These are phyloP conservation scores for Trametes maxima DNA, from an alignment of 768 basidiomycete genomes.

Conservation along the genomic window DNA sequence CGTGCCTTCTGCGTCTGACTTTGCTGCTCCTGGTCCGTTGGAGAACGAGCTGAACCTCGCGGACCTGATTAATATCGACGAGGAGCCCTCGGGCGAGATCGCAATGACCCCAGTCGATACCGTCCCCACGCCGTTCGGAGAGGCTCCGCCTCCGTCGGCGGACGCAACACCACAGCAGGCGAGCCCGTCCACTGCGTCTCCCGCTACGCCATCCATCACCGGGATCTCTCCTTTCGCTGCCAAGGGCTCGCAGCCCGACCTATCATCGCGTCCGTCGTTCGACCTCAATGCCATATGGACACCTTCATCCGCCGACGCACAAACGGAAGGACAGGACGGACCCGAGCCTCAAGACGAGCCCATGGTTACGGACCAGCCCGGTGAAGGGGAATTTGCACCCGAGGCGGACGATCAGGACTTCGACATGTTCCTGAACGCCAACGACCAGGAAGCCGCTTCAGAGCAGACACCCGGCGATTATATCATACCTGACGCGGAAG, in stretches of 20 bases:
- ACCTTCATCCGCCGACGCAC: slow-evolving; percentile 6
- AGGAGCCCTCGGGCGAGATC: slow-evolving; percentile 49
- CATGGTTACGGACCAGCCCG: slow-evolving; percentile 29
- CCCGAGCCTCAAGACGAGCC: slow-evolving; percentile 8
- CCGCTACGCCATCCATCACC: background rate
- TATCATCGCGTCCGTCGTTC: slow-evolving; percentile 56
- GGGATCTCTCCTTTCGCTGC: slow-evolving; percentile 40
- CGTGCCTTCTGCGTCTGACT: slow-evolving; percentile 44
- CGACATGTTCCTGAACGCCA: slow-evolving; percentile 80
- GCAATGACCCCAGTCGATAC: slow-evolving; percentile 25
- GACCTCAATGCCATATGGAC: slow-evolving; percentile 76
- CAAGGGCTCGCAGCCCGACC: slow-evolving; percentile 44
- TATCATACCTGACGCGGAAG: slow-evolving; percentile 36
- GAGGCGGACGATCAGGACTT: slow-evolving; percentile 80
- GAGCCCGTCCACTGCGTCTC: slow-evolving; percentile 3
- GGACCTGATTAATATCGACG: slow-evolving; percentile 79
- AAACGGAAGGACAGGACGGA: background rate
- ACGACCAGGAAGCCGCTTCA: slow-evolving; percentile 43
- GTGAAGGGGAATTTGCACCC: slow-evolving; percentile 39
- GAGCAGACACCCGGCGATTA: slow-evolving; percentile 11
- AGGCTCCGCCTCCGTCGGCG: slow-evolving; percentile 2
- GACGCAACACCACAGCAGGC: background rate
- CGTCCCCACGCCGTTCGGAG: slow-evolving; percentile 16
- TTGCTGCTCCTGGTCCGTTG: slow-evolving; percentile 27
- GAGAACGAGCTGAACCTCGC: slow-evolving; percentile 74